These are phyloP conservation scores for Ophioceras dolichostomum DNA, from an alignment of 2,329 filamentous ascomycete species.

Conservation along the genomic window DNA sequence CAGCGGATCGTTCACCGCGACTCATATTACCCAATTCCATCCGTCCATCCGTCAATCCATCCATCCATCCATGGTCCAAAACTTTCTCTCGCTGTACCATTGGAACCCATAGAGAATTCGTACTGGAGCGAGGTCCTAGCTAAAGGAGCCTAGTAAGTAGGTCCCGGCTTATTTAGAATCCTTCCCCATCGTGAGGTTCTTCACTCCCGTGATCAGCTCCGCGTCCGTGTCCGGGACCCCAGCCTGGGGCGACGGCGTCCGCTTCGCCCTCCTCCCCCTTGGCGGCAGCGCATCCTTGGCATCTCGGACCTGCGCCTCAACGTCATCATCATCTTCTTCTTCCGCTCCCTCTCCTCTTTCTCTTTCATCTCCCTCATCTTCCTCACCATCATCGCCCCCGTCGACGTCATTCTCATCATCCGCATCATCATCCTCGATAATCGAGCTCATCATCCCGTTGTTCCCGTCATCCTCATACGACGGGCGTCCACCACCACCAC, in stretches of 20 bases:
- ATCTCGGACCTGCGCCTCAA: slow-evolving; percentile 7
- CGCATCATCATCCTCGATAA: slow-evolving; percentile 23
- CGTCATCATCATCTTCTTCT: slow-evolving; percentile 26
- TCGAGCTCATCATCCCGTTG: slow-evolving; percentile 25
- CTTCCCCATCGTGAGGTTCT: slow-evolving; percentile 35
- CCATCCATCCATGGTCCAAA: too few relatives aligned
- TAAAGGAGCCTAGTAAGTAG: too few relatives aligned
- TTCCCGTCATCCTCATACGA: slow-evolving; percentile 28
- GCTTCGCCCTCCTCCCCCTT: not conserved
- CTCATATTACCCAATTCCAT: too few relatives aligned
- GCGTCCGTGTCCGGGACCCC: slow-evolving; percentile 31
- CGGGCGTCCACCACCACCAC: too few relatives aligned
- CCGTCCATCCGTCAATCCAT: too few relatives aligned
- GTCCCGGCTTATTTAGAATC: too few relatives aligned
- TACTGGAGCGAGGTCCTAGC: too few relatives aligned
- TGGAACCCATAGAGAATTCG: too few relatives aligned
- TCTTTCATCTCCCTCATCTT: too few relatives aligned
- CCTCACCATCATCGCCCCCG: slow-evolving; percentile 23
- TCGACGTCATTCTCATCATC: slow-evolving; percentile 20
- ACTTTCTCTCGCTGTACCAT: too few relatives aligned
- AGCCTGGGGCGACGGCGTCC: slow-evolving; percentile 1
- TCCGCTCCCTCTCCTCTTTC: too few relatives aligned
- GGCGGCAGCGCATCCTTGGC: slow-evolving; percentile 9
- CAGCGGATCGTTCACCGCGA: too few relatives aligned
- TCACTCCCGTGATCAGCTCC: slow-evolving; percentile 48